phyloP scores from a whole-genome alignment of 306 rosid genomes.

The Vicia villosa region DNA sequence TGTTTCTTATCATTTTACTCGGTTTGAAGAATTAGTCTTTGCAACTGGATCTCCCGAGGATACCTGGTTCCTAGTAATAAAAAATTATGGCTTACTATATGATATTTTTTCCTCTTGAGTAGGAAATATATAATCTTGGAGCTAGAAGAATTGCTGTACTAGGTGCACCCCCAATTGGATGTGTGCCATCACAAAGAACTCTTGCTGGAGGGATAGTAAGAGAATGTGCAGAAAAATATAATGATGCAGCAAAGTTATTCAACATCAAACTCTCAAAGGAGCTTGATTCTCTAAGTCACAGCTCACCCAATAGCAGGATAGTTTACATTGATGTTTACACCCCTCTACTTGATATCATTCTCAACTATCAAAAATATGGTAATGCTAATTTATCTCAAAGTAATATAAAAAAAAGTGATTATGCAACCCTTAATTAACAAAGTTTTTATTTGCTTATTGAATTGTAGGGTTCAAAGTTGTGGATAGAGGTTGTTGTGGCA shows the following conservation, averaged over 20 bases:
- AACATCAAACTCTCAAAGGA: slow-evolving; percentile 48
- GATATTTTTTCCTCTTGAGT: not conserved
- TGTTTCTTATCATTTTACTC: no score
- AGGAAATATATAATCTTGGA: slow-evolving; percentile 60
- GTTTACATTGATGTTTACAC: slow-evolving; percentile 66
- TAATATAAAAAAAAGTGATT: no score
- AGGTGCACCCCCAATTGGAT: slow-evolving; percentile 74
- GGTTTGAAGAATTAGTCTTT: no score
- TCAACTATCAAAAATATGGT: slow-evolving; percentile 60
- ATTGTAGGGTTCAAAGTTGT: slow-evolving; percentile 51
- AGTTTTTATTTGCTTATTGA: not conserved
- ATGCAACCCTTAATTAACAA: not conserved
- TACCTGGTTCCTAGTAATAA: no score
- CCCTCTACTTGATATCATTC: slow-evolving; percentile 58
- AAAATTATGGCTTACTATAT: no score
- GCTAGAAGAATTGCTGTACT: slow-evolving; percentile 61
- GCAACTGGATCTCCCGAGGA: no score
- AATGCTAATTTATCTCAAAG: not conserved
- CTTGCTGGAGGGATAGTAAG: slow-evolving; percentile 60
- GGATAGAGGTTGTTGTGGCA: slow-evolving; percentile 77
- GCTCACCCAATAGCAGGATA: slow-evolving; percentile 38
- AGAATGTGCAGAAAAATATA: slow-evolving; percentile 58
- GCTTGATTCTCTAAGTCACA: slow-evolving; percentile 25
- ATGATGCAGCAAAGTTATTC: slow-evolving; percentile 59
- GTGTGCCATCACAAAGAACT: slow-evolving; percentile 85